These are phyloP conservation scores for Arctostaphylos glauca DNA, from an alignment of 148 eudicot species.

Conservation along the genomic window DNA sequence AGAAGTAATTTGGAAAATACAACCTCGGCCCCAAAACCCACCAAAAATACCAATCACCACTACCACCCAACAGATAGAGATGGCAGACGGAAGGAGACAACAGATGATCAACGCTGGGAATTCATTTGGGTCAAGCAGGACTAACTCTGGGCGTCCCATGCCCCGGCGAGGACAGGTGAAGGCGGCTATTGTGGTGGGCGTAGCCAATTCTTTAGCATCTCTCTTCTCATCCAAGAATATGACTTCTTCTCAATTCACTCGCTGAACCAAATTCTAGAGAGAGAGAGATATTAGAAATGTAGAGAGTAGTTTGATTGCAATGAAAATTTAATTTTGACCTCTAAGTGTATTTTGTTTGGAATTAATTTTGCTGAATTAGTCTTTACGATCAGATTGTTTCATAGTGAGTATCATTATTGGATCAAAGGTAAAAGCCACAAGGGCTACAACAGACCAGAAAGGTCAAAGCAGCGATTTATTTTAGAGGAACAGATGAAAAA, in stretches of 20 bases:
- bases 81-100: conserved; percentile 20
- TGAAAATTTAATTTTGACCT: no score
- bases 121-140: conserved; percentile 16
- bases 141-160: conserved; percentile 22
- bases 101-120: conserved; percentile 12
- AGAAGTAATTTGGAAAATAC: background rate
- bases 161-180: conserved; percentile 45
- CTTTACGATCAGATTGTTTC: no score
- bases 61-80: background rate
- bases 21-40: background rate
- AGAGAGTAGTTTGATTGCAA: no score
- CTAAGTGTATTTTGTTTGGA: no score
- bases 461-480: no score
- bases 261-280: background rate
- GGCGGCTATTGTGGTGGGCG: conserved; percentile 26
- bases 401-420: no score
- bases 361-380: no score
- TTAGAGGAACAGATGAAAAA: no score
- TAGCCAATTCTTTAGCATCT: conserved; percentile 31
- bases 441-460: no score
- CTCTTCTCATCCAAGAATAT: background rate
- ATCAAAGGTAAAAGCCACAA: no score
- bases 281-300: background rate
- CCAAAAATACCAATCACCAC: no score
- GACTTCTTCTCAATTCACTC: background rate